Conservation (phyloP, 2,329 filamentous ascomycete species). For the Fusarium anguioides region DNA sequence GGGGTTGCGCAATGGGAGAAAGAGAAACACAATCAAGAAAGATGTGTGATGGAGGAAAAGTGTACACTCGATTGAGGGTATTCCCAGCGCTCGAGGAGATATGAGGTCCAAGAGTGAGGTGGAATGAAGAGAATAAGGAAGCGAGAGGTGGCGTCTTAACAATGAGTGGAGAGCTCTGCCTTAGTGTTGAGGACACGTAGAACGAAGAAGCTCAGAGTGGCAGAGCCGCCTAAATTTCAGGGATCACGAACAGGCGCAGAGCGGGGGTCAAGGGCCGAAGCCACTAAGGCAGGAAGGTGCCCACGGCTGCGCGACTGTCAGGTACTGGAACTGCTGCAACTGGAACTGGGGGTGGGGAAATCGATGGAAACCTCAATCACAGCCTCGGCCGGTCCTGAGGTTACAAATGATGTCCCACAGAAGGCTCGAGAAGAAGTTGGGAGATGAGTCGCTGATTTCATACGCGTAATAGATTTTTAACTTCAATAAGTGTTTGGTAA, state of each 20-base stretch:
- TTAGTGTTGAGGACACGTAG: constrained; percentile 52
- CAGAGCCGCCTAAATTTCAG: constrained; percentile 42
- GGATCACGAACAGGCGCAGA: constrained; percentile 41
- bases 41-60: constrained; percentile 5
- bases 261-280: constrained; percentile 28
- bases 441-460: too few relatives aligned
- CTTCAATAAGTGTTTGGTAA: not conserved
- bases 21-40: constrained; percentile 15
- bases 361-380: too few relatives aligned
- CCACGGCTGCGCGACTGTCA: constrained; percentile 35
- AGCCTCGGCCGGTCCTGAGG: constrained; percentile 14
- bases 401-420: constrained; percentile 14
- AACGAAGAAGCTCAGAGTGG: constrained; percentile 40
- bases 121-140: constrained; percentile 33
- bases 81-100: constrained; percentile 48
- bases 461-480: too few relatives aligned
- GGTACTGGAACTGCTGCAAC: constrained; percentile 18
- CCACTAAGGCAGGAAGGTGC: constrained; percentile 39
- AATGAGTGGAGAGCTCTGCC: constrained; percentile 44
- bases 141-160: constrained; percentile 44
- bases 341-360: constrained; percentile 21
- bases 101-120: constrained; percentile 46
- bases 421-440: constrained; percentile 40
- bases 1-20: constrained; percentile 33
- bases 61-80: constrained; percentile 11